Evolutionary conservation across 2,329 filamentous ascomycete genomes (phyloP).

Genomic region (Venturia oleaginea): DNA sequence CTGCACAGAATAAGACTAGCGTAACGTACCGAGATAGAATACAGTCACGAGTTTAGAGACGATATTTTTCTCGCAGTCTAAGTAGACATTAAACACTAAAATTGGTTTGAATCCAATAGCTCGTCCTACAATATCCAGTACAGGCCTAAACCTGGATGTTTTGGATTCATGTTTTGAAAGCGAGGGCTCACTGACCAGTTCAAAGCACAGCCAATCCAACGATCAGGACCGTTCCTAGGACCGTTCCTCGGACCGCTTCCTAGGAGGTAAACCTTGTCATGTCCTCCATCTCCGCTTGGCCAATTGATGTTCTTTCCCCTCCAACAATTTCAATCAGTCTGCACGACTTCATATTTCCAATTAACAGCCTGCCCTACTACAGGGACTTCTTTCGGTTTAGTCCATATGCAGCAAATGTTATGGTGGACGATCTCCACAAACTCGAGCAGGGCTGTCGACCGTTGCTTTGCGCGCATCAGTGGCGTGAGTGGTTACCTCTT

Average conservation of each 20-base stretch:
- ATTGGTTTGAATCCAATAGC: too few relatives aligned
- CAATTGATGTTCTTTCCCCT: background rate
- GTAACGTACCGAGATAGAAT: too few relatives aligned
- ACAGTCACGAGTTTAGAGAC: too few relatives aligned
- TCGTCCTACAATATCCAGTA: too few relatives aligned
- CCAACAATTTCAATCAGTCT: background rate
- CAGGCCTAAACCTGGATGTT: too few relatives aligned
- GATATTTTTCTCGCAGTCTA: too few relatives aligned
- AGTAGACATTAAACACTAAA: too few relatives aligned
- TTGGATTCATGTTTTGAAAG: too few relatives aligned
- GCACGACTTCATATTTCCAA: background rate
- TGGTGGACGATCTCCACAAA: background rate
- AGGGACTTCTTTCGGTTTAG: background rate
- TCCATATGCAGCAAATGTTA: background rate
- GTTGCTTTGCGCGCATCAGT: background rate
- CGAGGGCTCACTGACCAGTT: background rate
- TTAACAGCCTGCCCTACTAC: background rate
- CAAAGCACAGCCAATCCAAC: background rate
- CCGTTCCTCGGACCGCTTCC: background rate
- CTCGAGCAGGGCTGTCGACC: background rate
- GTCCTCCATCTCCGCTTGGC: background rate
- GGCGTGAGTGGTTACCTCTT: background rate
- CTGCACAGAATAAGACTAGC: too few relatives aligned
- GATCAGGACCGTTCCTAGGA: background rate
- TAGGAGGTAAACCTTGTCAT: constrained; percentile 1